Conservation (phyloP, 1,284 basidiomycete species). For the Stygiomarasmius scandens region DNA sequence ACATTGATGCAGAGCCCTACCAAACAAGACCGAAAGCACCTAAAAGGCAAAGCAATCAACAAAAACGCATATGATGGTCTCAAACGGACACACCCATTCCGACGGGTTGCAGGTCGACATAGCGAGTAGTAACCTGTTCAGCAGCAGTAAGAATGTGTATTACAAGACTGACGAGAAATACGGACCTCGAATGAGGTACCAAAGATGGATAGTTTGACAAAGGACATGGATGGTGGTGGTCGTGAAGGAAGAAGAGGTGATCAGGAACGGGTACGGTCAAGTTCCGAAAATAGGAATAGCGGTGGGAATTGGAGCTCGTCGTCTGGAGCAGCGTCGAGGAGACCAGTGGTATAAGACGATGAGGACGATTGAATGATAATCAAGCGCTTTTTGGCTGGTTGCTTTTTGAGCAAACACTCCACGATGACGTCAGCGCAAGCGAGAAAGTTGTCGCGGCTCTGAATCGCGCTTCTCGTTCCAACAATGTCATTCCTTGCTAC, state of each 20-base stretch:
- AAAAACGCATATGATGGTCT: slow-evolving; percentile 17
- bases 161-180: slow-evolving; percentile 13
- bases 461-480: background rate
- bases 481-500: slow-evolving; percentile 28
- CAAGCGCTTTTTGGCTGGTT: no score
- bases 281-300: no score
- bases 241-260: slow-evolving; percentile 17
- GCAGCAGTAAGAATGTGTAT: slow-evolving; percentile 36
- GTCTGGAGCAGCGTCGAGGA: background rate
- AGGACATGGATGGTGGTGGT: slow-evolving; percentile 62
- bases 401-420: no score
- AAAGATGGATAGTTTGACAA: slow-evolving; percentile 98
- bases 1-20: slow-evolving; percentile 45
- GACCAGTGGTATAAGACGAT: background rate
- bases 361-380: no score
- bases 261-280: no score
- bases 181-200: slow-evolving; percentile 91
- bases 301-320: no score
- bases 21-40: slow-evolving; percentile 96
- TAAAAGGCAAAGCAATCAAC: slow-evolving; percentile 28
- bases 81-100: slow-evolving; percentile 83
- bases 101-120: slow-evolving; percentile 99
- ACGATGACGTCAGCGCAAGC: background rate
- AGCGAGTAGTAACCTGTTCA: slow-evolving; percentile 91
- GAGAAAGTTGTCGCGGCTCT: background rate